Evolutionary conservation across 768 basidiomycete species (phyloP).

Genomic region (Pleurotus eryngii): DNA sequence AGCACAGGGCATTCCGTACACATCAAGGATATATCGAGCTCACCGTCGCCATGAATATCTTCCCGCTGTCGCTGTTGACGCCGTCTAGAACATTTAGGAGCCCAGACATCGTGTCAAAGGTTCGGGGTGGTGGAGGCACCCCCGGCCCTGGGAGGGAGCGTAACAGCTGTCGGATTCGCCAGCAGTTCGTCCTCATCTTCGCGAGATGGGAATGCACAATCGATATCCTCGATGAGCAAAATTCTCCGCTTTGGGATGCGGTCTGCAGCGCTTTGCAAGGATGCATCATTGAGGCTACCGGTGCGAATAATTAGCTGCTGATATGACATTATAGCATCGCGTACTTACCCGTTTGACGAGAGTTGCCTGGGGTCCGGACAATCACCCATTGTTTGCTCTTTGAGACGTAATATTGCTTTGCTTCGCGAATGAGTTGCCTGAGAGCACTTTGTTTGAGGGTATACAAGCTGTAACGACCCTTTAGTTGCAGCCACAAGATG

Average conservation of each 20-base stretch:
- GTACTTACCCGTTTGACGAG: slow-evolving; percentile 41
- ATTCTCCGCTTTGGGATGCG: slow-evolving; percentile 51
- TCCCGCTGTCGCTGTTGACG: slow-evolving; percentile 59
- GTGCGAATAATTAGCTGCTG: background rate
- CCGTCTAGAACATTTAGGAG: slow-evolving; percentile 60
- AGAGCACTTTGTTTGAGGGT: background rate
- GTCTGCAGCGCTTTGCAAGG: slow-evolving; percentile 42
- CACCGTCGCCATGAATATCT: slow-evolving; percentile 58
- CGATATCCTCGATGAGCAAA: slow-evolving; percentile 58
- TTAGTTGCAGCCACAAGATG: no score
- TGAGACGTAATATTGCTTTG: slow-evolving; percentile 1
- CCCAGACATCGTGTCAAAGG: slow-evolving; percentile 49
- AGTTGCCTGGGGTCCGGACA: background rate
- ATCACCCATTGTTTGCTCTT: slow-evolving; percentile 3
- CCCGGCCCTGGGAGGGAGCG: background rate
- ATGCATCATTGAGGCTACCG: slow-evolving; percentile 46
- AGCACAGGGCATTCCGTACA: background rate
- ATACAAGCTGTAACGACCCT: background rate
- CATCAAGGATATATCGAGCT: slow-evolving; percentile 9
- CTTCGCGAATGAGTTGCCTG: background rate
- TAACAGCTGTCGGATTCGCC: background rate
- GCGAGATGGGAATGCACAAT: slow-evolving; percentile 53
- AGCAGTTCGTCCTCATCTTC: slow-evolving; percentile 33
- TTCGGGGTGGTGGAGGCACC: slow-evolving; percentile 9
- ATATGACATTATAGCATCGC: background rate